These are phyloP conservation scores for Phaffomyces opuntiae DNA, from an alignment of 805 yeast genomes.

Conservation along the genomic window DNA sequence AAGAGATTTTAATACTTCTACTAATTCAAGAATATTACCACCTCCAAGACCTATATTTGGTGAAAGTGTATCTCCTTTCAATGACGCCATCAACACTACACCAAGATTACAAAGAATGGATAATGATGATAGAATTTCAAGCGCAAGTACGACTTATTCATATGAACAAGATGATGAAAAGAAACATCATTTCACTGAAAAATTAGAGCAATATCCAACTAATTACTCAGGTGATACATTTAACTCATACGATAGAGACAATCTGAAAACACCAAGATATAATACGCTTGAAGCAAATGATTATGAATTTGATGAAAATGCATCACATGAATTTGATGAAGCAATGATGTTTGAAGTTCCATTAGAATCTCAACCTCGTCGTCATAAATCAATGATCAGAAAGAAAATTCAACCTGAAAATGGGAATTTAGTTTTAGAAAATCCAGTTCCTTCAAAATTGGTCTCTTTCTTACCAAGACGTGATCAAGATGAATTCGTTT, in stretches of 20 bases:
- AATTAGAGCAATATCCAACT: slow-evolving; percentile 15
- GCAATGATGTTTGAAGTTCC: slow-evolving; percentile 38
- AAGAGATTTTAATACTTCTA: slow-evolving; percentile 17
- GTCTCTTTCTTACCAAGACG: slow-evolving; percentile 79
- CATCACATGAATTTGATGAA: slow-evolving; percentile 33
- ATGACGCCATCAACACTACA: slow-evolving; percentile 1
- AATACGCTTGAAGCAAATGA: slow-evolving; percentile 4
- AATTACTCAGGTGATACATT: slow-evolving; percentile 30
- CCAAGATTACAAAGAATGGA: slow-evolving; percentile 12
- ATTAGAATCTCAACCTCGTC: slow-evolving; percentile 38
- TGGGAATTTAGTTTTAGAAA: slow-evolving; percentile 84
- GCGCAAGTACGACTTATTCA: slow-evolving; percentile 24
- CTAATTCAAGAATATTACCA: slow-evolving; percentile 38
- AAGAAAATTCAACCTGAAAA: slow-evolving; percentile 70
- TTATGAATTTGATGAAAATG: slow-evolving; percentile 10
- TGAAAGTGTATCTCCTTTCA: slow-evolving; percentile 29
- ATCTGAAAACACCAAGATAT: background rate
- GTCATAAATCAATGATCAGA: slow-evolving; percentile 61
- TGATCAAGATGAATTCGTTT: slow-evolving; percentile 87
- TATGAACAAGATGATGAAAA: slow-evolving; percentile 3
- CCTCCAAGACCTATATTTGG: slow-evolving; percentile 64
- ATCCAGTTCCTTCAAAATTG: slow-evolving; percentile 88
- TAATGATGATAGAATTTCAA: slow-evolving; percentile 23
- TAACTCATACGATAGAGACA: slow-evolving; percentile 22
- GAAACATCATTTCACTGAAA: slow-evolving; percentile 13